Conservation (phyloP, 2,329 filamentous ascomycete species). For the Penicillium sp. region DNA sequence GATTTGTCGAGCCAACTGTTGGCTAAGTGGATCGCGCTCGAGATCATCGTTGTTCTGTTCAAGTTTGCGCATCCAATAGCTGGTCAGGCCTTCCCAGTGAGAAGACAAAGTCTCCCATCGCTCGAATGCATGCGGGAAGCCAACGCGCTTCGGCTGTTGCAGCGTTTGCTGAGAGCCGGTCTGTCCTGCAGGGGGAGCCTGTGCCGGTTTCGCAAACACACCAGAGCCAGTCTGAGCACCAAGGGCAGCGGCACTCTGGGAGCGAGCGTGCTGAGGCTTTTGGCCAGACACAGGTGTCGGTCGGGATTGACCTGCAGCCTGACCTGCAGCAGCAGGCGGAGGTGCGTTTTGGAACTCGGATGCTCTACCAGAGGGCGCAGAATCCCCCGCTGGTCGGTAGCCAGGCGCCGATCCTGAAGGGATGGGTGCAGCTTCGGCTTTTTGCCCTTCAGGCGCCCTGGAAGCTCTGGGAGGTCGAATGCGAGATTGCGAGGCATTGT, state of each 20-base stretch:
- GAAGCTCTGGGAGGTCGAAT: constrained; percentile 13
- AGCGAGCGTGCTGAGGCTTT: constrained; percentile 21
- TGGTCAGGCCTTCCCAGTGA: constrained; percentile 96
- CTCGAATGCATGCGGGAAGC: constrained; percentile 95
- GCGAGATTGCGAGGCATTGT: constrained; percentile 32
- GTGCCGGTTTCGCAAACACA: constrained; percentile 27
- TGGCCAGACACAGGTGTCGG: constrained; percentile 19
- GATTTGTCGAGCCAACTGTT: constrained; percentile 89
- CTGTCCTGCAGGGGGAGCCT: constrained; percentile 28
- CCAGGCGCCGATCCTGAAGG: constrained; percentile 8
- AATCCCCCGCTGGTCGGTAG: constrained; percentile 15
- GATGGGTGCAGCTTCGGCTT: constrained; percentile 8
- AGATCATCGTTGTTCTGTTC: constrained; percentile 89
- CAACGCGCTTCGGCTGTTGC: constrained; percentile 55
- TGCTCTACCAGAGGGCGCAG: constrained; percentile 14
- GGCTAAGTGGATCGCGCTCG: constrained; percentile 75
- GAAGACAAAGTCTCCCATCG: constrained; percentile 96
- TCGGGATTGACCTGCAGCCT: constrained; percentile 16
- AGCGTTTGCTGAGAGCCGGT: constrained; percentile 30
- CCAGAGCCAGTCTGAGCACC: constrained; percentile 20
- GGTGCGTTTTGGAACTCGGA: constrained; percentile 19
- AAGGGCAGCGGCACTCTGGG: constrained; percentile 21
- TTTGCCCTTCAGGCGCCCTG: constrained; percentile 18
- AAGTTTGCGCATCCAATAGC: constrained; percentile 92
- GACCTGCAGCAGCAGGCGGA: constrained; percentile 3